phyloP scores from a whole-genome alignment of 2,329 filamentous ascomycete species.

The Byssoonygena ceratinophila region DNA sequence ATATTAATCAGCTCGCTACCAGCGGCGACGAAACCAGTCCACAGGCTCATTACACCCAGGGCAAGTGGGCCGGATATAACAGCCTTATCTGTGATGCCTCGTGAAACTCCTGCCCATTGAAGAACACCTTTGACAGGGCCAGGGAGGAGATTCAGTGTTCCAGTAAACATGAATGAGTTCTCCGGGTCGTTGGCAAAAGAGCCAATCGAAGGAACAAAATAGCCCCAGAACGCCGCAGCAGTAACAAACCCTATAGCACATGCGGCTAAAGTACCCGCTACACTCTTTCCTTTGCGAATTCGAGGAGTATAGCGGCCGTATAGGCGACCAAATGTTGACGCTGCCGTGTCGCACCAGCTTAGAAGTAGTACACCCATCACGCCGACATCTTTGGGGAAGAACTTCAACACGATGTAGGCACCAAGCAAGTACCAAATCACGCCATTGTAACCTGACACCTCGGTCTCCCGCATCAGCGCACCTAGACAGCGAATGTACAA shows the following conservation, averaged over 20 bases:
- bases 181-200: constrained; percentile 58
- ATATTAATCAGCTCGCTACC: constrained; percentile 83
- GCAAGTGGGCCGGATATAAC: constrained; percentile 61
- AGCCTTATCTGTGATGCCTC: constrained; percentile 41
- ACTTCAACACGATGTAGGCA: constrained; percentile 72
- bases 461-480: constrained; percentile 91
- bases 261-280: constrained; percentile 79
- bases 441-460: constrained; percentile 88
- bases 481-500: constrained; percentile 77
- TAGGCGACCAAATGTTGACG: constrained; percentile 81
- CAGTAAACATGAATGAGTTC: constrained; percentile 71
- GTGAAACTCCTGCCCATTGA: constrained; percentile 38
- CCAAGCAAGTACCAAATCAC: constrained; percentile 95
- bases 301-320: constrained; percentile 83
- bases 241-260: constrained; percentile 73
- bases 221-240: constrained; percentile 79
- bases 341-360: constrained; percentile 96
- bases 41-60: constrained; percentile 68
- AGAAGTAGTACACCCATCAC: constrained; percentile 82
- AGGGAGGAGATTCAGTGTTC: constrained; percentile 59
- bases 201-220: constrained; percentile 59
- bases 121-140: constrained; percentile 47
- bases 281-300: constrained; percentile 75
- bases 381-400: constrained; percentile 86
- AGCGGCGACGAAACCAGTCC: constrained; percentile 79